Conservation (phyloP, 192 early-diverging fungal genomes). For the Dissophora ornata region DNA sequence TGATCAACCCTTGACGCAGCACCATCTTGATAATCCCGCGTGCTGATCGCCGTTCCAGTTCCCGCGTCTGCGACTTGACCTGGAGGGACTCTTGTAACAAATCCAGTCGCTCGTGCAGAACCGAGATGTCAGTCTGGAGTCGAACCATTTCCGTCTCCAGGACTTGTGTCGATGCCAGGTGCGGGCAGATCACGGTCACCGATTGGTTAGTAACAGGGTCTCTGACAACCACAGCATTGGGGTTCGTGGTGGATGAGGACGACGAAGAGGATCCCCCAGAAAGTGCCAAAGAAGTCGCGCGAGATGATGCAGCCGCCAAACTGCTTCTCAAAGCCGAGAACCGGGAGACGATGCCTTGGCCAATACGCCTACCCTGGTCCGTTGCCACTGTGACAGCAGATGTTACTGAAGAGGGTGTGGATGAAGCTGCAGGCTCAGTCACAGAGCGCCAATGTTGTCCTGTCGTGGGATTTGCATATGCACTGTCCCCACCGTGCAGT, state of each 20-base stretch:
- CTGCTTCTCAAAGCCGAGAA: constrained; percentile 40
- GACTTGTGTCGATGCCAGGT: constrained; percentile 15
- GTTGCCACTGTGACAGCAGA: constrained; percentile 12
- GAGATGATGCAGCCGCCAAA: constrained; percentile 35
- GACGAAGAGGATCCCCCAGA: constrained; percentile 17
- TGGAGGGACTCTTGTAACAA: constrained; percentile 47
- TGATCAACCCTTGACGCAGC: constrained; percentile 45
- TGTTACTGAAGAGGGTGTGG: neutral
- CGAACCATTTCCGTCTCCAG: constrained; percentile 36
- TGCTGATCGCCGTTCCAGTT: constrained; percentile 26
- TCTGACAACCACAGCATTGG: constrained; percentile 27
- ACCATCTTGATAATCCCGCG: constrained; percentile 38
- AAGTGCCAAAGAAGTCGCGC: constrained; percentile 34
- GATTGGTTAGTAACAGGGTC: constrained; percentile 32
- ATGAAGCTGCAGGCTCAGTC: constrained; percentile 3
- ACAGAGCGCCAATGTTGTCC: neutral
- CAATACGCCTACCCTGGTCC: constrained; percentile 29
- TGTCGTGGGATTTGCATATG: neutral
- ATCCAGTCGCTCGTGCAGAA: constrained; percentile 45
- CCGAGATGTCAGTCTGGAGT: constrained; percentile 44
- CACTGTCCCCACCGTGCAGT: neutral
- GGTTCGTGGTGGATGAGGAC: constrained; percentile 4
- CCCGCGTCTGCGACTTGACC: constrained; percentile 29
- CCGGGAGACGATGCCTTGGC: constrained; percentile 30
- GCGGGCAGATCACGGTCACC: constrained; percentile 37